Evolutionary conservation across 2,329 filamentous ascomycete species (phyloP).

Genomic region (Alternaria sp.): DNA sequence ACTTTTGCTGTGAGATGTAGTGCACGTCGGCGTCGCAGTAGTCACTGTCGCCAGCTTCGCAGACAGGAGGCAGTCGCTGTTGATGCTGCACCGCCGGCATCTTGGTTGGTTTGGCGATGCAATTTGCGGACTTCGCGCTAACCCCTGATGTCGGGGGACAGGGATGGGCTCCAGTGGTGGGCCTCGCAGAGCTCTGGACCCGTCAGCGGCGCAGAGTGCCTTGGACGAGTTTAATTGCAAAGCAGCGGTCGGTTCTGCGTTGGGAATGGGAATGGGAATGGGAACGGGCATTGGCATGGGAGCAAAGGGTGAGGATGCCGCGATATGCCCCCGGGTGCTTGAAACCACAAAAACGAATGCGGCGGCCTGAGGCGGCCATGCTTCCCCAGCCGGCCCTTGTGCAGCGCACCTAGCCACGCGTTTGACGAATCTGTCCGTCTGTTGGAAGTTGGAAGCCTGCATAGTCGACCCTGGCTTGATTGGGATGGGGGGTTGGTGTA

Average conservation of each 20-base stretch:
- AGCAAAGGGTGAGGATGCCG: background rate
- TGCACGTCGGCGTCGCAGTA: constrained; percentile 22
- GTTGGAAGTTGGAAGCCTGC: constrained; percentile 29
- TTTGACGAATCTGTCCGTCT: constrained; percentile 30
- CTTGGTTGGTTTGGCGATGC: constrained; percentile 27
- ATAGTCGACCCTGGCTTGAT: constrained; percentile 32
- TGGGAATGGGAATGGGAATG: constrained; percentile 7
- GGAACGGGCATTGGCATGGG: background rate
- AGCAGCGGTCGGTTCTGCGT: constrained; percentile 4
- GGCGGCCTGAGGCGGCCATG: constrained; percentile 22
- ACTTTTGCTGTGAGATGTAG: constrained; percentile 33
- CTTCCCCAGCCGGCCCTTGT: constrained; percentile 22
- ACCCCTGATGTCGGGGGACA: constrained; percentile 22
- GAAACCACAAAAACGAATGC: constrained; percentile 4
- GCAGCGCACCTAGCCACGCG: constrained; percentile 24
- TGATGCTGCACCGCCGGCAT: constrained; percentile 43
- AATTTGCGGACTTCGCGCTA: constrained; percentile 42
- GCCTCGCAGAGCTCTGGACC: constrained; percentile 26
- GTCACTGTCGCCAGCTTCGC: constrained; percentile 20
- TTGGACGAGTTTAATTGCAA: constrained; percentile 9
- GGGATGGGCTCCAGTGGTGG: constrained; percentile 26
- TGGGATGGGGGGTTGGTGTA: constrained; percentile 40
- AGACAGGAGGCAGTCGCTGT: constrained; percentile 25
- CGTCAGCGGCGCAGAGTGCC: constrained; percentile 17
- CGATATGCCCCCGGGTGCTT: background rate